phyloP scores from a whole-genome alignment of 768 basidiomycete genomes.

The Rhodocollybia butyracea region DNA sequence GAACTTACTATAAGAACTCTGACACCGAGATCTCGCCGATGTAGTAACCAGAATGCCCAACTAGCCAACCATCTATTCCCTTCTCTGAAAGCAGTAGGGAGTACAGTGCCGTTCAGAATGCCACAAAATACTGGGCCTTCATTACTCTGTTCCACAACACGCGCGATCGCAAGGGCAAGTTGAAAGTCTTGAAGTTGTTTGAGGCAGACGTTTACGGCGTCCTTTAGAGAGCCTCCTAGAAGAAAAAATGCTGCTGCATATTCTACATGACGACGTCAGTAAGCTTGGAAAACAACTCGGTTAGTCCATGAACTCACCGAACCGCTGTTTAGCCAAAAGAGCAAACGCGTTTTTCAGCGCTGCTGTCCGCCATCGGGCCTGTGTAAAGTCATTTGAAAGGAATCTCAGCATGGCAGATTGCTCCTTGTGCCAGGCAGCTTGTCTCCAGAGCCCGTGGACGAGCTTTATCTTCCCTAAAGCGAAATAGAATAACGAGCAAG shows the following conservation, averaged over 20 bases:
- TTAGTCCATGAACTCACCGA: slow-evolving; percentile 51
- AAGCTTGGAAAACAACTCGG: slow-evolving; percentile 5
- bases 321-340: slow-evolving; percentile 85
- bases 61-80: slow-evolving; percentile 93
- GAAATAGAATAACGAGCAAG: slow-evolving; percentile 91
- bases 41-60: slow-evolving; percentile 97
- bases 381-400: slow-evolving; percentile 82
- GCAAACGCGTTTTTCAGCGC: slow-evolving; percentile 97
- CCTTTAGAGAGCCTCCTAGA: slow-evolving; percentile 82
- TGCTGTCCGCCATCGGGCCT: slow-evolving; percentile 84
- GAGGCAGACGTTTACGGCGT: slow-evolving; percentile 88
- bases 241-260: slow-evolving; percentile 99
- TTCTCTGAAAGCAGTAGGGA: slow-evolving; percentile 80
- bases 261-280: slow-evolving; percentile 42
- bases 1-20: slow-evolving; percentile 77
- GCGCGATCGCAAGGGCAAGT: slow-evolving; percentile 82
- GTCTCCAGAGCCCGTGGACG: slow-evolving; percentile 94
- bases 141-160: slow-evolving; percentile 78
- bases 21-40: slow-evolving; percentile 84
- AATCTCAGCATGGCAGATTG: slow-evolving; percentile 90
- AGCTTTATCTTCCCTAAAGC: slow-evolving; percentile 90
- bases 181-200: slow-evolving; percentile 89
- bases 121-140: slow-evolving; percentile 73
- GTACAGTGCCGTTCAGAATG: slow-evolving; percentile 69
- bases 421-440: slow-evolving; percentile 91